Evolutionary conservation across 2,329 filamentous ascomycete genomes (phyloP), one percentile per base, ranked within the genome.

Genomic region (Phoma sp.): DNA sequence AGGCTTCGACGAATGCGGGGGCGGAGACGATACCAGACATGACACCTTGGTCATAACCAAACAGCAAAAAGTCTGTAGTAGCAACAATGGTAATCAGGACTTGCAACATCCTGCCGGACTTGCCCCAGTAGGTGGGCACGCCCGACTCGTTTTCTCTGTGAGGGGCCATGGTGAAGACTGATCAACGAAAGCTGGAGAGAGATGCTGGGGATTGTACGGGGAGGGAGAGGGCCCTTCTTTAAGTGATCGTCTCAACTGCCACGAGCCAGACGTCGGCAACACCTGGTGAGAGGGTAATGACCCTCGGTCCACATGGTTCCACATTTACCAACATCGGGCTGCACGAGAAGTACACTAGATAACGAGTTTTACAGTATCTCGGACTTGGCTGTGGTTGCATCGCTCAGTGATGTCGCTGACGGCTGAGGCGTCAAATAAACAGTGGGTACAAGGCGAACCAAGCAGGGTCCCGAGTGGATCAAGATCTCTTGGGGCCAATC

Each of bases 11-110:
- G 60, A 77, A 78, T 18, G 66, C 63, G 17, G 64, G 64, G 23
- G 73, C 69, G 18, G 71, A 72, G 50, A 78, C 76, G 61, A 78
- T 77, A 54, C 74, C 74, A 52, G 65, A 68, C 74, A 77, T 76
- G 43, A 77, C 72, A 65, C 73, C 71, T 51, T 74, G 70, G 58
- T 81, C 79, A 64, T 81, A 81, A 42, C 79, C 80, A 59, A 80
- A 80, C 12, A 81, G 69, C 48, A 81, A 76, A 30, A 79, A 79
- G 18, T 78, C 80, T 34, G 80, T 69, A 5, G 76, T 76, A 14
- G 77, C 77, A 56, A 81, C 80, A 36, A 72, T 67, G 53, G 78
- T 73, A 45, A 76, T 65, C 33, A 69, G 64, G 18, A 69, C 56
- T 56, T 70, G 65, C 32, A 72, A 60, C 47, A 62, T 61, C 50